Evolutionary conservation across 495 filamentous ascomycete species (phyloP).

Genomic region (Penicilliopsis zonata): DNA sequence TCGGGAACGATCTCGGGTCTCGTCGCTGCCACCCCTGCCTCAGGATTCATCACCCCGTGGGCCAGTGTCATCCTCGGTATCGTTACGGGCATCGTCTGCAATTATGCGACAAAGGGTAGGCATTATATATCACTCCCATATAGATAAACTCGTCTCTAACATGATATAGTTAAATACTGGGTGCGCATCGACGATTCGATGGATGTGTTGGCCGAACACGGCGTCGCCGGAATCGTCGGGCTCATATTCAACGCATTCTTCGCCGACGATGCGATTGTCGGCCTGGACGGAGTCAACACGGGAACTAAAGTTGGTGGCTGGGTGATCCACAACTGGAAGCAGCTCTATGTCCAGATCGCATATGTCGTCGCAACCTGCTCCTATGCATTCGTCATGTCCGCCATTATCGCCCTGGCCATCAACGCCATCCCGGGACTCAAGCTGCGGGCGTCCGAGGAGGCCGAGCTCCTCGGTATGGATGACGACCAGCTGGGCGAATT

Average conservation of each 20-base stretch:
- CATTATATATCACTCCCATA: conserved; percentile 12
- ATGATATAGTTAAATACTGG: conserved; percentile 72
- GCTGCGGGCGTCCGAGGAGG: conserved; percentile 85
- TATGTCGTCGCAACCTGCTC: conserved; percentile 65
- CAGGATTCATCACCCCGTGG: conserved; percentile 83
- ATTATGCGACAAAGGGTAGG: conserved; percentile 79
- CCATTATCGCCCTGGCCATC: conserved; percentile 71
- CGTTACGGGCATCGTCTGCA: conserved; percentile 74
- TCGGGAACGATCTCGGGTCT: conserved; percentile 85
- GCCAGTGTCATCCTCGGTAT: conserved; percentile 77
- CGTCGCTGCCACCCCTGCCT: conserved; percentile 84
- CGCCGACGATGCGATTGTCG: conserved; percentile 77
- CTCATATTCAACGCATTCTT: conserved; percentile 90
- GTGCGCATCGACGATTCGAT: conserved; percentile 91
- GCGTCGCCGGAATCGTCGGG: conserved; percentile 84
- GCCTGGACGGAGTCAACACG: conserved; percentile 85
- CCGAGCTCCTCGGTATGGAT: conserved; percentile 97
- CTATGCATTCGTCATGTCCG: conserved; percentile 78
- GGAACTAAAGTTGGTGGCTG: conserved; percentile 63
- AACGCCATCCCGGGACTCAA: conserved; percentile 83
- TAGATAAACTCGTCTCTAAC: conserved; percentile 10
- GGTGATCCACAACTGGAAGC: conserved; percentile 77
- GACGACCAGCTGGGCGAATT: conserved; percentile 98
- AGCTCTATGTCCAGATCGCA: conserved; percentile 85
- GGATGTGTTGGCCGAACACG: conserved; percentile 98